phyloP scores from a whole-genome alignment of 352 stramenopile species.

The Saprolegnia diclina region DNA sequence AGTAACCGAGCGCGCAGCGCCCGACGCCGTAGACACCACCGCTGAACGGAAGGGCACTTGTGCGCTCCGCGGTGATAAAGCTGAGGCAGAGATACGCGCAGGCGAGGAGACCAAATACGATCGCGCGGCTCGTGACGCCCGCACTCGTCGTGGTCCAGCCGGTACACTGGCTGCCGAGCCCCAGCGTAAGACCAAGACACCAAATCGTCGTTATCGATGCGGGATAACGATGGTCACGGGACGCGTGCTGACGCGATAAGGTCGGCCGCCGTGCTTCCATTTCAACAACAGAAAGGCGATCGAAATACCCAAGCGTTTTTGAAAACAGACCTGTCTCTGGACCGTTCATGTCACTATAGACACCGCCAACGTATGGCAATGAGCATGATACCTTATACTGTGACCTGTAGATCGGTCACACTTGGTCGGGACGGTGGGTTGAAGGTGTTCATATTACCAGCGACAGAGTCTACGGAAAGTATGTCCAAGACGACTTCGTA shows the following conservation, averaged over 20 bases:
- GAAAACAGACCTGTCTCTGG: too few species aligned
- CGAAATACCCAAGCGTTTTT: too few species aligned
- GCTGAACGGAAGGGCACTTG: neutral
- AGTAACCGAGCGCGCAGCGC: slow-evolving; percentile 36
- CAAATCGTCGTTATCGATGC: neutral
- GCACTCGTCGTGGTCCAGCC: neutral
- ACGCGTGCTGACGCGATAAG: neutral
- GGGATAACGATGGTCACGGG: neutral
- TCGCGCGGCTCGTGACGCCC: neutral
- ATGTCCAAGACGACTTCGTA: too few species aligned
- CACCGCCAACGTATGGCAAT: too few species aligned
- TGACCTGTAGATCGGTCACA: too few species aligned
- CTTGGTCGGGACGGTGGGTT: too few species aligned
- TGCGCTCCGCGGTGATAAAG: neutral
- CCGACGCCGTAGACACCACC: neutral
- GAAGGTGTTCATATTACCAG: too few species aligned
- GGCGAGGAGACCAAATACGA: neutral
- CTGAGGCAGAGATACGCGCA: neutral
- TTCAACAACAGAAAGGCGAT: too few species aligned
- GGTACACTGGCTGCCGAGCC: neutral
- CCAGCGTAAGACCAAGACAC: neutral
- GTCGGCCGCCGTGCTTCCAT: too few species aligned
- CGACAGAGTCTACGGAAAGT: too few species aligned
- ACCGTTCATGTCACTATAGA: too few species aligned
- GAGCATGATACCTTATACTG: too few species aligned